Conservation (phyloP, 2,329 filamentous ascomycete species). For the Neurospora crassa region DNA sequence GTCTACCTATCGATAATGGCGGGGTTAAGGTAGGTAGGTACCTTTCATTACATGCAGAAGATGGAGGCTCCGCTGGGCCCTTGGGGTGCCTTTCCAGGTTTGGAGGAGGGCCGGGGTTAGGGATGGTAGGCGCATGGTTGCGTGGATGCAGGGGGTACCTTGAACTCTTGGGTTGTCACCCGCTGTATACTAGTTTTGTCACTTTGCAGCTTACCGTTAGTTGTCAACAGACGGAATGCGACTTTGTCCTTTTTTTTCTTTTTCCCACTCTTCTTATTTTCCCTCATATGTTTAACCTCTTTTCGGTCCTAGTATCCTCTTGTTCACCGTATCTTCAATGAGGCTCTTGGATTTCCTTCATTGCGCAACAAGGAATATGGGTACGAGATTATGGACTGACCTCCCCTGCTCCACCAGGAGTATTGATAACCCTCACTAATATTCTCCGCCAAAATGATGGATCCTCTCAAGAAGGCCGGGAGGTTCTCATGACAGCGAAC, state of each 20-base stretch:
- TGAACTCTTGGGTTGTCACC: not conserved
- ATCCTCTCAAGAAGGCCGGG: not conserved
- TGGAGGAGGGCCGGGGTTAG: not conserved
- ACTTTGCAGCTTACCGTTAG: not conserved
- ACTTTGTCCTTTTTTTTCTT: not conserved
- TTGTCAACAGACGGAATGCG: not conserved
- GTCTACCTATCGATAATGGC: not conserved
- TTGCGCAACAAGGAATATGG: not conserved
- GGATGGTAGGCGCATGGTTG: not conserved
- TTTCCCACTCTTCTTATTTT: not conserved
- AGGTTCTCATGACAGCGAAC: not conserved
- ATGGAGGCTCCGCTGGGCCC: not conserved
- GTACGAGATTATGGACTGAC: not conserved
- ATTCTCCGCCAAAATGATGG: no score
- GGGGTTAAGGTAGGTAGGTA: not conserved
- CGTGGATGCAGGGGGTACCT: not conserved
- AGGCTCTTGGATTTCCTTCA: no score
- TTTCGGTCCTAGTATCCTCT: not conserved
- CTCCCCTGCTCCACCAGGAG: not conserved
- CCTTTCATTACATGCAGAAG: not conserved
- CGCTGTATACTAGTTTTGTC: not conserved
- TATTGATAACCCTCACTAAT: no score
- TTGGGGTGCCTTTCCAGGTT: not conserved
- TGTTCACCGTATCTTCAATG: not conserved
- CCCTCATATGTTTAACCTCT: not conserved